Evolutionary conservation across 2,329 filamentous ascomycete genomes (phyloP).

Genomic region (Aschersonia sp.): DNA sequence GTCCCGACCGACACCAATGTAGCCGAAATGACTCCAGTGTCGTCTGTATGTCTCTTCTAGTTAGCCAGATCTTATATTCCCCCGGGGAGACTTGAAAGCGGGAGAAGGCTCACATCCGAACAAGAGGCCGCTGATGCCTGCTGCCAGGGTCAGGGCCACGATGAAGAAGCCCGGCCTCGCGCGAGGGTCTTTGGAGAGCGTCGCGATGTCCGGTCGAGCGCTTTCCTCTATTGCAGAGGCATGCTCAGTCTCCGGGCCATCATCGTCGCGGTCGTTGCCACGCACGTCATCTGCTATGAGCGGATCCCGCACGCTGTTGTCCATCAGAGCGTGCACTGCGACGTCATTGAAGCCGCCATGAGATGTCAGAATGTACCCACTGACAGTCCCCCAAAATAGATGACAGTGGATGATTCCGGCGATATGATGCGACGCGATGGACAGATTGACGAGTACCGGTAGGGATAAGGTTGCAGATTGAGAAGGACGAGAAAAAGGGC

Average conservation of each 20-base stretch:
- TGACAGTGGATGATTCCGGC: too few relatives aligned
- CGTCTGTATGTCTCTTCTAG: conserved; percentile 27
- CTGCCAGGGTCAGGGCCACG: conserved; percentile 47
- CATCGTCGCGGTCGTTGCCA: conserved; percentile 17
- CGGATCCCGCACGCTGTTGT: conserved; percentile 23
- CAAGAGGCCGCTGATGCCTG: conserved; percentile 51
- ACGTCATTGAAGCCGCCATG: conserved; percentile 1
- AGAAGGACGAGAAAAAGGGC: not conserved
- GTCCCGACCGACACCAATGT: conserved; percentile 49
- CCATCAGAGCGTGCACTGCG: conserved; percentile 6
- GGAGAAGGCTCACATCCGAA: conserved; percentile 45
- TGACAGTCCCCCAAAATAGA: too few relatives aligned
- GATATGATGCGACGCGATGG: too few relatives aligned
- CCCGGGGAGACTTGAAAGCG: not conserved
- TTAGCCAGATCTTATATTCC: conserved; percentile 2
- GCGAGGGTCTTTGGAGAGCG: not conserved
- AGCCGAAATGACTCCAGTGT: conserved; percentile 55
- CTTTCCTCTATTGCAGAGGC: conserved; percentile 6
- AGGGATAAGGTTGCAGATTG: too few relatives aligned
- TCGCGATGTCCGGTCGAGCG: too few relatives aligned
- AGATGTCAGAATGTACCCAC: too few relatives aligned
- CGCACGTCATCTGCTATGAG: conserved; percentile 18
- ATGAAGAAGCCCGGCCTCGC: conserved; percentile 35
- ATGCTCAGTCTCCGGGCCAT: conserved; percentile 8
- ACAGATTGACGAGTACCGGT: too few relatives aligned